Conservation (phyloP, 163 green algal genomes). For the Chlamydomonas reinhardtii region DNA sequence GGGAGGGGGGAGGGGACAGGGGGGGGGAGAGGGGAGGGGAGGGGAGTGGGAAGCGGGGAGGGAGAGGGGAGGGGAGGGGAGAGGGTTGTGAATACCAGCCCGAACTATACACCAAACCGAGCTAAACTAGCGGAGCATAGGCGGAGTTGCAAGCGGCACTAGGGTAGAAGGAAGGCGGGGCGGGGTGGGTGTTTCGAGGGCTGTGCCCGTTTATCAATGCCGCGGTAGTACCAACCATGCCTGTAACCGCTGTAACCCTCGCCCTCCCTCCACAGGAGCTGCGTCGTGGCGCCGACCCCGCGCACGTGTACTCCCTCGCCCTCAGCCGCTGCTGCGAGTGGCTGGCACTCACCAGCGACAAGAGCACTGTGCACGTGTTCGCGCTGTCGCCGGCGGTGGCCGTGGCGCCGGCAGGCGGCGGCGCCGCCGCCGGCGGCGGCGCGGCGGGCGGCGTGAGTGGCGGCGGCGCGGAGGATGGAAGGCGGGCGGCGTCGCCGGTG, state of each 20-base stretch:
- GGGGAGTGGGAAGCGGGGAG: neutral
- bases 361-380: constrained; percentile 97
- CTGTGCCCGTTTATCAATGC: too few relatives aligned
- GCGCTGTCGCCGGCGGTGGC: constrained; percentile 62
- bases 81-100: too few relatives aligned
- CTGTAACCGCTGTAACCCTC: too few relatives aligned
- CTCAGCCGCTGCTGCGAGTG: constrained; percentile 85
- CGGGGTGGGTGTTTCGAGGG: too few relatives aligned
- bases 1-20: neutral
- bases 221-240: too few relatives aligned
- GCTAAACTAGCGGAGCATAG: too few relatives aligned
- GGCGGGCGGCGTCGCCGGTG: constrained; percentile 7
- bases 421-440: constrained; percentile 3
- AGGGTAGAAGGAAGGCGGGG: too few relatives aligned
- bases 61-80: too few relatives aligned
- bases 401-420: constrained; percentile 1
- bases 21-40: neutral
- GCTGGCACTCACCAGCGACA: constrained; percentile 93
- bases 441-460: neutral
- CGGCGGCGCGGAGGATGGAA: neutral
- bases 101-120: too few relatives aligned
- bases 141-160: too few relatives aligned
- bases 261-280: constrained; percentile 80
- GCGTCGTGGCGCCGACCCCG: constrained; percentile 88
- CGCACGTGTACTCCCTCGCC: constrained; percentile 90